phyloP scores from a whole-genome alignment of 2,329 filamentous ascomycete genomes.

The Dissoconium aciculare region DNA sequence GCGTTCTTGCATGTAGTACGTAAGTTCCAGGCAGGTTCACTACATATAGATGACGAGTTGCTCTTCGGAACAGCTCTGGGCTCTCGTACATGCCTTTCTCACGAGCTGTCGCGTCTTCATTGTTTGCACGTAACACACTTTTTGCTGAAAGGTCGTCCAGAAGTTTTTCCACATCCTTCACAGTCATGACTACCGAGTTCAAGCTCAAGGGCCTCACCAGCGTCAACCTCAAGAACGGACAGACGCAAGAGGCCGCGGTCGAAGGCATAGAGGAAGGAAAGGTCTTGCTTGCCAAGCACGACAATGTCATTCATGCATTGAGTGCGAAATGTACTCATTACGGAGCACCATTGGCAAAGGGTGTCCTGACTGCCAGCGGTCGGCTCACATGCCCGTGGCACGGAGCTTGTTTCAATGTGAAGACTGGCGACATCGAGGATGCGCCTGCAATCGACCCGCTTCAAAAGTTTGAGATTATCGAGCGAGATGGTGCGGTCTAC shows the following conservation, averaged over 20 bases:
- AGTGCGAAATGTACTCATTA: slow-evolving; percentile 82
- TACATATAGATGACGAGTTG: too few species aligned
- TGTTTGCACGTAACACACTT: too few species aligned
- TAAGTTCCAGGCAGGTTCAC: too few species aligned
- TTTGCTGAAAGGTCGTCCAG: too few species aligned
- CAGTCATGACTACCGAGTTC: slow-evolving; percentile 34
- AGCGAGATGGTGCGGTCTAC: slow-evolving; percentile 73
- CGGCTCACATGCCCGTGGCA: slow-evolving; percentile 92
- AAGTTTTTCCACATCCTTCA: slow-evolving; percentile 9
- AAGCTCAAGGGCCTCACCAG: slow-evolving; percentile 62
- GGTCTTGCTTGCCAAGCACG: slow-evolving; percentile 68
- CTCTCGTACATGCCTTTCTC: too few species aligned
- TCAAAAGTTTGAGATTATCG: slow-evolving; percentile 62
- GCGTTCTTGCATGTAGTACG: too few species aligned
- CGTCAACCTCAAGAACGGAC: slow-evolving; percentile 58
- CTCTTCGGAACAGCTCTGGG: too few species aligned
- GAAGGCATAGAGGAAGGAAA: slow-evolving; percentile 79
- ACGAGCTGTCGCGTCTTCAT: too few species aligned
- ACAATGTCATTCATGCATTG: slow-evolving; percentile 61
- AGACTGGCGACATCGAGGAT: slow-evolving; percentile 86
- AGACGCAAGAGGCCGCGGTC: slow-evolving; percentile 80
- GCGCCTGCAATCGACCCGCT: slow-evolving; percentile 82
- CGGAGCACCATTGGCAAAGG: slow-evolving; percentile 75
- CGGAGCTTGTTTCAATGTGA: slow-evolving; percentile 85
- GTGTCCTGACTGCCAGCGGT: slow-evolving; percentile 67